Percentiles rank a stretch among this genome's conserved stretches.
Evolutionary conservation across 352 stramenopile species (phyloP).

Genomic region (Phytophthora pluvialis): DNA sequence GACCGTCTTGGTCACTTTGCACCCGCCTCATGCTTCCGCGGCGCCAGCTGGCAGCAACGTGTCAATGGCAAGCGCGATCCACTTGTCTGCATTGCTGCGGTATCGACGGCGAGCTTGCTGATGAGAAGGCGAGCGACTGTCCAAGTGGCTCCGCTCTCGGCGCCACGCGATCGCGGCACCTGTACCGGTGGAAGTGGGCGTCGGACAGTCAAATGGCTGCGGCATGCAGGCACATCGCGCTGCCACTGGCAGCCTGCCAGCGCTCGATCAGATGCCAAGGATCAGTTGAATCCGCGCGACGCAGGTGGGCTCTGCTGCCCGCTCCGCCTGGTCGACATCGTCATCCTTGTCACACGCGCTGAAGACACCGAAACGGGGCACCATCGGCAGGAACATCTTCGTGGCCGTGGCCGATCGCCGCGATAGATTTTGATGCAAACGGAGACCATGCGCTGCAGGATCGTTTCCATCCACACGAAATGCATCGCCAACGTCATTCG

Average conservation of each 20-base stretch:
- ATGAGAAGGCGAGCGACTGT: conserved; percentile 23
- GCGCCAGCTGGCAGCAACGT: conserved; percentile 17
- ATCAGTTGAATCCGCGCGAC: conserved; percentile 30
- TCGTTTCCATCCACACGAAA: too few species aligned
- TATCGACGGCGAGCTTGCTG: too few species aligned
- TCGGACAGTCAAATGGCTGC: conserved; percentile 30
- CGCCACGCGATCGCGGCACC: conserved; percentile 26
- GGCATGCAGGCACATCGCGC: too few species aligned
- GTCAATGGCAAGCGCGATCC: conserved; percentile 5
- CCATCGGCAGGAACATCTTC: too few species aligned
- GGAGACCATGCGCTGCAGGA: too few species aligned
- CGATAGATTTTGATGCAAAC: too few species aligned
- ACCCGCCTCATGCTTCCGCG: conserved; percentile 33
- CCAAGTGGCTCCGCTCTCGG: conserved; percentile 14
- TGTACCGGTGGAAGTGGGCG: conserved; percentile 19
- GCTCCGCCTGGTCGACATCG: too few species aligned
- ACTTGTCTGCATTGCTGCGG: too few species aligned
- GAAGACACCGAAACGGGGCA: too few species aligned
- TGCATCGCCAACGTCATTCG: too few species aligned
- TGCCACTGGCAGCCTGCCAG: background rate
- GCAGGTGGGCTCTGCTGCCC: conserved; percentile 1
- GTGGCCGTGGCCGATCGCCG: too few species aligned
- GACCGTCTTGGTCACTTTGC: conserved; percentile 25
- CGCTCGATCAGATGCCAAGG: conserved; percentile 26
- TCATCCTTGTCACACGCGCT: too few species aligned